phyloP scores from a whole-genome alignment of 345 rosid species.

The Eucalyptus sp. region DNA sequence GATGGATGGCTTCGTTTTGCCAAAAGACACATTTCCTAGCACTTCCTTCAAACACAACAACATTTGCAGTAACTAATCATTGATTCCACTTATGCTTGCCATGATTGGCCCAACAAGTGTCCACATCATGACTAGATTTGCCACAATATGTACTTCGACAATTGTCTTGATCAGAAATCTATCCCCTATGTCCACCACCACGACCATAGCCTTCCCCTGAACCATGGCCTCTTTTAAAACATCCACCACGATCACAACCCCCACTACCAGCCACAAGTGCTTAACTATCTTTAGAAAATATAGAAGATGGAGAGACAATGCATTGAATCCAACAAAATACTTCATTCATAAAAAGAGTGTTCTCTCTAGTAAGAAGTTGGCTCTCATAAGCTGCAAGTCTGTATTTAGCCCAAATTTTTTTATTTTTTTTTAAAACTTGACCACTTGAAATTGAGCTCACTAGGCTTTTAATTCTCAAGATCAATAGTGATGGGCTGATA shows the following conservation, averaged over 20 bases:
- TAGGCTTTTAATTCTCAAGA: background rate
- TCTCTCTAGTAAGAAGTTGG: background rate
- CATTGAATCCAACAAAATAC: background rate
- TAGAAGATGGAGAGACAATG: background rate
- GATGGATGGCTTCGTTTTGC: slow-evolving; percentile 14
- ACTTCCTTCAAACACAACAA: slow-evolving; percentile 29
- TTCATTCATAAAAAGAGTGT: background rate
- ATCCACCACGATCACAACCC: background rate
- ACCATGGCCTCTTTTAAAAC: background rate
- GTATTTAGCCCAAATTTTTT: too few species aligned
- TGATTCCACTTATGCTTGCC: background rate
- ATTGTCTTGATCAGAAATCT: background rate
- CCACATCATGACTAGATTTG: background rate
- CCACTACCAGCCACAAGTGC: background rate
- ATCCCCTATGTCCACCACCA: background rate
- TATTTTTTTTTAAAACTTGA: too few species aligned
- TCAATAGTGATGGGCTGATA: accelerated
- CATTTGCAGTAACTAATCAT: slow-evolving; percentile 48
- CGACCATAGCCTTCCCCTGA: background rate
- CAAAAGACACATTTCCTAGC: slow-evolving; percentile 31
- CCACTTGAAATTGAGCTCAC: too few species aligned
- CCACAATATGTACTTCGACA: background rate
- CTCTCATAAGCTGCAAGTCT: background rate
- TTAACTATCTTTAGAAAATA: background rate
- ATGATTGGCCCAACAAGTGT: background rate